Conservation (phyloP, 495 filamentous ascomycete species). For the Hypoxylon subgilvum region DNA sequence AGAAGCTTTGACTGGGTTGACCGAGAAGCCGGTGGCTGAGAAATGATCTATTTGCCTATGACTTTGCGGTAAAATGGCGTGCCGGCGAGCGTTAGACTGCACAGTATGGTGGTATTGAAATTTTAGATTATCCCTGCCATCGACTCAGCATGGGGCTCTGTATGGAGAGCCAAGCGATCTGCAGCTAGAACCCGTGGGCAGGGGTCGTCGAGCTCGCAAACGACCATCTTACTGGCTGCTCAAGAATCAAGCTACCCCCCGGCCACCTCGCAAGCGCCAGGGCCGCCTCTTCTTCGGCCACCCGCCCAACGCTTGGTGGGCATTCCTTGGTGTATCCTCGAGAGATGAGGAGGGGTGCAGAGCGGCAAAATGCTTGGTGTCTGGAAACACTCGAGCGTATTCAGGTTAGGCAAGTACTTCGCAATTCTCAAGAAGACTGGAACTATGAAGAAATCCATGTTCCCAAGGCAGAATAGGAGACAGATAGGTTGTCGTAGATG, state of each 20-base stretch:
- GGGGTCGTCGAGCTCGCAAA: slow-evolving; percentile 15
- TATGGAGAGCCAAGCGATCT: slow-evolving; percentile 39
- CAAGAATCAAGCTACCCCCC: slow-evolving; percentile 8
- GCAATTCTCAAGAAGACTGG: no score
- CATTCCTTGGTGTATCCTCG: slow-evolving; percentile 22
- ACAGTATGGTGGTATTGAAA: slow-evolving; percentile 28
- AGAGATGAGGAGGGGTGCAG: slow-evolving; percentile 31
- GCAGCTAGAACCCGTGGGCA: slow-evolving; percentile 33
- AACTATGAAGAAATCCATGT: slow-evolving; percentile 4
- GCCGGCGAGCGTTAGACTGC: slow-evolving; percentile 29
- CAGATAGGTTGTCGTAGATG: neutral
- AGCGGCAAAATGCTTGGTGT: slow-evolving; percentile 34
- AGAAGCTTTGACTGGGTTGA: slow-evolving; percentile 11
- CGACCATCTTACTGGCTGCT: slow-evolving; percentile 29
- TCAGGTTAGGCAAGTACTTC: slow-evolving; percentile 14
- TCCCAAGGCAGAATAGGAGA: slow-evolving; percentile 4
- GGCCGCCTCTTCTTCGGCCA: slow-evolving; percentile 36
- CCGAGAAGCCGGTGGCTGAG: slow-evolving; percentile 13
- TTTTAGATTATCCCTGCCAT: slow-evolving; percentile 27
- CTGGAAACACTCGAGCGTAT: slow-evolving; percentile 10
- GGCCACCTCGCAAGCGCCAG: slow-evolving; percentile 30
- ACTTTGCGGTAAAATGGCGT: slow-evolving; percentile 19
- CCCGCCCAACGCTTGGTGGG: slow-evolving; percentile 25
- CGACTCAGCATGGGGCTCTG: slow-evolving; percentile 29
- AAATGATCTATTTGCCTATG: slow-evolving; percentile 31